Evolutionary conservation across 345 rosid genomes (phyloP).

Genomic region (Sonneratia caseolaris): DNA sequence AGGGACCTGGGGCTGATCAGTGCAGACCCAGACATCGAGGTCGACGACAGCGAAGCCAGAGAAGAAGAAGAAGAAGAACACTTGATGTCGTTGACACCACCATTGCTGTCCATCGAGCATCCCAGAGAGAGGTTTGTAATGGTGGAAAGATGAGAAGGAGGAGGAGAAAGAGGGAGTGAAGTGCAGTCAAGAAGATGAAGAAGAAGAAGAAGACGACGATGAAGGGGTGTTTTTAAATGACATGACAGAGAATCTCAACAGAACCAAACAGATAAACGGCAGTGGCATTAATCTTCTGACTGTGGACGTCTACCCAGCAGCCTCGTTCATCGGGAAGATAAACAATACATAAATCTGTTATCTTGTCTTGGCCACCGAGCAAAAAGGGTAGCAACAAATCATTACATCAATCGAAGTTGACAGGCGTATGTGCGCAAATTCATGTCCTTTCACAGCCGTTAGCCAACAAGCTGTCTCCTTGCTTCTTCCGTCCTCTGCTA

Average conservation of each 20-base stretch:
- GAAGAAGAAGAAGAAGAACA: not conserved
- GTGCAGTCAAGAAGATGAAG: too few species aligned
- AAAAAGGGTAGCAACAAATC: not conserved
- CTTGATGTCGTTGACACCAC: not conserved
- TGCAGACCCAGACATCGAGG: constrained; percentile 9
- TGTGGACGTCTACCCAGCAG: not conserved
- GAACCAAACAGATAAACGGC: too few species aligned
- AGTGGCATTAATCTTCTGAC: not conserved
- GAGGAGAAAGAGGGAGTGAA: too few species aligned
- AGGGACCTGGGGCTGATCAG: constrained; percentile 23
- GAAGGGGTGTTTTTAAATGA: not conserved
- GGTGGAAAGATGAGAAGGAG: not conserved
- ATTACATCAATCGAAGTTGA: not conserved
- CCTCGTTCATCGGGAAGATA: too few species aligned
- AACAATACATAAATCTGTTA: too few species aligned
- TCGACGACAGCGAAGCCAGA: not conserved
- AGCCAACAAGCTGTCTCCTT: too few species aligned
- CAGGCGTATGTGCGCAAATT: not conserved
- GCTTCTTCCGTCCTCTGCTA: too few species aligned
- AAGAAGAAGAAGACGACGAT: not conserved
- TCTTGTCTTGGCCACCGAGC: not conserved
- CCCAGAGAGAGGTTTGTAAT: too few species aligned
- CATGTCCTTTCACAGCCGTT: not conserved
- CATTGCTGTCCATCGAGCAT: too few species aligned
- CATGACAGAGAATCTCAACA: too few species aligned